Conservation (phyloP, 1,284 basidiomycete genomes). For the Puccinia hordei region DNA sequence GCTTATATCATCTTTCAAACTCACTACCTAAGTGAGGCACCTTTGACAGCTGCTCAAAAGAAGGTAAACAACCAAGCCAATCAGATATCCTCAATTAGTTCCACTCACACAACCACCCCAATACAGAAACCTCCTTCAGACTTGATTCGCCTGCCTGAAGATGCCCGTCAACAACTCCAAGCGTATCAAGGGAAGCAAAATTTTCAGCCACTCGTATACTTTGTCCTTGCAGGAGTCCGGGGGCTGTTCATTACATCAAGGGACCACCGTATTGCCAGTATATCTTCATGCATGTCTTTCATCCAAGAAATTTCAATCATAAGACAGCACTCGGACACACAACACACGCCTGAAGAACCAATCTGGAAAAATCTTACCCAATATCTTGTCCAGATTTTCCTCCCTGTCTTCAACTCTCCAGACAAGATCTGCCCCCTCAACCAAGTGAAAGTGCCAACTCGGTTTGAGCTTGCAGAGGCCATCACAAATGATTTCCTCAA, state of each 20-base stretch:
- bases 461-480: background rate
- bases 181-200: background rate
- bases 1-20: conserved; percentile 5
- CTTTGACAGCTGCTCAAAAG: background rate
- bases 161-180: background rate
- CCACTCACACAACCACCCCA: background rate
- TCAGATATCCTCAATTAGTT: background rate
- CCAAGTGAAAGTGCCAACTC: background rate
- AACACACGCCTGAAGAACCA: background rate
- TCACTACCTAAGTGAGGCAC: background rate
- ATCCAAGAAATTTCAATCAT: background rate
- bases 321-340: background rate
- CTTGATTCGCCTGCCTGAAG: background rate
- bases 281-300: background rate
- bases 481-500: conserved; percentile 18
- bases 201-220: conserved; percentile 1
- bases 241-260: background rate
- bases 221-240: background rate
- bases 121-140: background rate
- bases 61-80: background rate
- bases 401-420: background rate
- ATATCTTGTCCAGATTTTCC: background rate
- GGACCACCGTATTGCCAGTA: too few species aligned
- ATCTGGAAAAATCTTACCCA: background rate
- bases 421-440: background rate